Percentiles rank a stretch among this genome's conserved stretches.
These are phyloP conservation scores for Botrytis deweyae DNA, from an alignment of 2,329 filamentous ascomycete genomes.

Conservation along the genomic window DNA sequence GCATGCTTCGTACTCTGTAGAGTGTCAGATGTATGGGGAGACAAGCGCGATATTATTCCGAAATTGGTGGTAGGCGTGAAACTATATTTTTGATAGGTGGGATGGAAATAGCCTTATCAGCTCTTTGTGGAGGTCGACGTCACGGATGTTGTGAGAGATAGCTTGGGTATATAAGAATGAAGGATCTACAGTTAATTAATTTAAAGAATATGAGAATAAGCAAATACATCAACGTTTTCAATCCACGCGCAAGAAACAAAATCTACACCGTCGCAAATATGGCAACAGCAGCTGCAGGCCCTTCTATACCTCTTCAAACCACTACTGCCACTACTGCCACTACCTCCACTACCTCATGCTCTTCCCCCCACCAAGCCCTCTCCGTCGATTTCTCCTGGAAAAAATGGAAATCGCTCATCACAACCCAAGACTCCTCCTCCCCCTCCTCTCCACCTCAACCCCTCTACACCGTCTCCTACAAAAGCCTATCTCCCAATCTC, in stretches of 20 bases:
- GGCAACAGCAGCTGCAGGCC: not conserved
- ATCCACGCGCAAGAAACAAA: not conserved
- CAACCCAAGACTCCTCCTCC: not conserved
- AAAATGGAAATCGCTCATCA: constrained; percentile 26
- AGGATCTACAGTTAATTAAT: not conserved
- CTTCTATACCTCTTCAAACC: not conserved
- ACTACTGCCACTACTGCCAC: too few species aligned
- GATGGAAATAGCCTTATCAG: not conserved
- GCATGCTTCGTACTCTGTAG: not conserved
- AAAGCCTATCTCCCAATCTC: constrained; percentile 20
- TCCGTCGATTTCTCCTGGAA: constrained; percentile 28
- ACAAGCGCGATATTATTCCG: not conserved
- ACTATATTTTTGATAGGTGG: not conserved
- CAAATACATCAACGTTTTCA: not conserved
- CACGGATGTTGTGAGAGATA: not conserved
- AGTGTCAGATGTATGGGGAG: not conserved
- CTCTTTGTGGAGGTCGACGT: not conserved
- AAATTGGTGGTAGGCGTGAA: not conserved
- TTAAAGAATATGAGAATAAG: not conserved
- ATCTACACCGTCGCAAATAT: not conserved
- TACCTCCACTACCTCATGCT: not conserved
- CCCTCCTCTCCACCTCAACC: constrained; percentile 7
- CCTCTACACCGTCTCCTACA: constrained; percentile 27
- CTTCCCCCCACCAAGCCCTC: constrained; percentile 10
- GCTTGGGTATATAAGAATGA: not conserved